A percentile compares a stretch with the other conserved stretches of the same genome.
Conservation (phyloP, 768 basidiomycete genomes). For the Calvatia gigantea region DNA sequence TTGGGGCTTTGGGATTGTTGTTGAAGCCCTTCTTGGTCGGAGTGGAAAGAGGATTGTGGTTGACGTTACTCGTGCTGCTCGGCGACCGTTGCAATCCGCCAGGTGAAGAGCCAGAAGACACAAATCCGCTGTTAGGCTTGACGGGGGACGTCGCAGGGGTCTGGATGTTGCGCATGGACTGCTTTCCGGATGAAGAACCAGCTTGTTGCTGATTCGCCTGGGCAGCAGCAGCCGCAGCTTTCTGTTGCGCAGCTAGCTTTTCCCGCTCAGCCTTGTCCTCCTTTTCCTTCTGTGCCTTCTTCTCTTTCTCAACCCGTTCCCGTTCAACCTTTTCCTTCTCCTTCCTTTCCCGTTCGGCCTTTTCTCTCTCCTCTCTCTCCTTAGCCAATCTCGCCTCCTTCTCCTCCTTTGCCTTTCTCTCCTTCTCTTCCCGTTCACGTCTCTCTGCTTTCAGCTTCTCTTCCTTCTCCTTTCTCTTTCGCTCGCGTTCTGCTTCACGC, state of each 20-base stretch:
- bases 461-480: conserved; percentile 70
- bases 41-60: conserved; percentile 29
- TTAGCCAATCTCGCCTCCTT: conserved; percentile 32
- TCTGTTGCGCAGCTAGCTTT: conserved; percentile 37
- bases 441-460: conserved; percentile 67
- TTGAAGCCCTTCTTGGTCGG: conserved; percentile 60
- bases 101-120: conserved; percentile 40
- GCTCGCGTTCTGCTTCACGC: conserved; percentile 71
- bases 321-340: conserved; percentile 26
- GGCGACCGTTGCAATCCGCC: conserved; percentile 39
- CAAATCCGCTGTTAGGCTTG: conserved; percentile 28
- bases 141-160: conserved; percentile 37
- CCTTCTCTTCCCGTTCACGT: conserved; percentile 57
- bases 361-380: conserved; percentile 29
- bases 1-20: conserved; percentile 33
- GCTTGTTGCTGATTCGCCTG: conserved; percentile 22
- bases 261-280: conserved; percentile 27
- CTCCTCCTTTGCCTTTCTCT: conserved; percentile 39
- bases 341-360: conserved; percentile 34
- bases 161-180: conserved; percentile 42
- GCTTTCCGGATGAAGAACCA: conserved; percentile 29
- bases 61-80: conserved; percentile 25
- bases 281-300: conserved; percentile 24
- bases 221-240: conserved; percentile 34
- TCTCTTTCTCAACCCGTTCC: conserved; percentile 27